A percentile compares a stretch with the other conserved stretches of the same genome.
phyloP scores from a whole-genome alignment of 495 filamentous ascomycete genomes.

The Lepidopterella palustris region DNA sequence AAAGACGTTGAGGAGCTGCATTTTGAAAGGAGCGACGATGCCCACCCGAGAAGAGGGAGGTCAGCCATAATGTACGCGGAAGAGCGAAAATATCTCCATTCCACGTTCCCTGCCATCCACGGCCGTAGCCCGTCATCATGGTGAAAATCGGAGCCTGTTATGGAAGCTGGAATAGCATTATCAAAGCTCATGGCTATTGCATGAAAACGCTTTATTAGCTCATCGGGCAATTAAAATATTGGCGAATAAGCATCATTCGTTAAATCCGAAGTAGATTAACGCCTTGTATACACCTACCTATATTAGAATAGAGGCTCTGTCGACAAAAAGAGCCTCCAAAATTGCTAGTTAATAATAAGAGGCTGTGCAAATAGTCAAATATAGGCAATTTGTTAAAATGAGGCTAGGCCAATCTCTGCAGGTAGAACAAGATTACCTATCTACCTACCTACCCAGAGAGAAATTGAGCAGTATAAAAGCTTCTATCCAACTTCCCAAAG shows the following conservation, averaged over 20 bases:
- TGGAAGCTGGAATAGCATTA: conserved; percentile 1
- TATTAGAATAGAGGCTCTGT: too few species aligned
- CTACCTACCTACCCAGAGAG: too few species aligned
- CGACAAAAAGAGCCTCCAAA: too few species aligned
- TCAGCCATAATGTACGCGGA: neutral
- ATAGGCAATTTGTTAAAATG: too few species aligned
- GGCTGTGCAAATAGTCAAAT: too few species aligned
- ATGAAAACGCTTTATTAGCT: neutral
- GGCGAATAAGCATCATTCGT: neutral
- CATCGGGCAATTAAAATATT: neutral
- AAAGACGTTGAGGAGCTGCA: conserved; percentile 4
- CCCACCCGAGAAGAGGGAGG: neutral
- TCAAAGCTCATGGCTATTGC: neutral
- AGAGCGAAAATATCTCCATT: neutral
- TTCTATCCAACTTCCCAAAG: too few species aligned
- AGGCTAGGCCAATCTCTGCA: too few species aligned
- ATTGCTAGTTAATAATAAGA: too few species aligned
- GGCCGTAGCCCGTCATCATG: neutral
- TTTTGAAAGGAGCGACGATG: neutral
- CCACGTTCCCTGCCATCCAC: neutral
- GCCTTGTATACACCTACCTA: too few species aligned
- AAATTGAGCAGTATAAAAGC: too few species aligned
- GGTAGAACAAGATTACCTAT: too few species aligned
- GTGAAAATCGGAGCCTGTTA: neutral
- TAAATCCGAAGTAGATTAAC: neutral